Evolutionary conservation across 164 flowering plant genomes (phyloP), one percentile per base, ranked within the genome.

Genomic region (Vitis cinerea): DNA sequence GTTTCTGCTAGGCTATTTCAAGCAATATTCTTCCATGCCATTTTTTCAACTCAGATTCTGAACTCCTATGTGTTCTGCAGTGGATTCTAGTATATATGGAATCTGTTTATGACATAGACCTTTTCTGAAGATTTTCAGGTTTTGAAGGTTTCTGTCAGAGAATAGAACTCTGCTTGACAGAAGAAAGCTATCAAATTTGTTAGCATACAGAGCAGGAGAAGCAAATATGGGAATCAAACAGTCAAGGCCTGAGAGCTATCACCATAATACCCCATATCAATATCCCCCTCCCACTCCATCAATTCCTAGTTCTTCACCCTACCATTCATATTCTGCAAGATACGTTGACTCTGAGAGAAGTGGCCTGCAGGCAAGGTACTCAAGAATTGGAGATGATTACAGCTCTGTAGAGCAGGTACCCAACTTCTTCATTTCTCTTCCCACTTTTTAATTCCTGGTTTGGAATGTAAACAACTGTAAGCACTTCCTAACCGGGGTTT

Each of bases 391-490:
- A 3, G 73, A 74, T 64, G 55, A 69, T 62, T 74, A 74, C 62
- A 60, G 31, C 61, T 63, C 77, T 31, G 10, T 74, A 27, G 73
- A 69, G 2, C 69, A 74, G 77, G 77, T 74, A 69, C 14, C 31
- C 16, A 44, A 9, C 47, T 54, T 15, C 23, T 53, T 23, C 17
- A 30, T 51, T 64, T 12, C 51, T 5, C 19, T 2, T 9, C 27
- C 16, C 19, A 17, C 44, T 7, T 17, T 59, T 59, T 16, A 59
- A 17, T 17, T n/a, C 27, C 27, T 23, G 27, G 27, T 23, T 23
- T 23, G 27, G 27, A 23, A 23, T 23, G 27, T 23, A 23, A 23
- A 23, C 27, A 23, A 23, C 27, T 23, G 27, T 23, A 23, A 23
- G 27, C 44, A 37, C 0, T 37, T 37, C 44, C 44, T 37, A 37